Conservation (phyloP, 108 stramenopile genomes). For the Aurantiochytrium sp. region DNA sequence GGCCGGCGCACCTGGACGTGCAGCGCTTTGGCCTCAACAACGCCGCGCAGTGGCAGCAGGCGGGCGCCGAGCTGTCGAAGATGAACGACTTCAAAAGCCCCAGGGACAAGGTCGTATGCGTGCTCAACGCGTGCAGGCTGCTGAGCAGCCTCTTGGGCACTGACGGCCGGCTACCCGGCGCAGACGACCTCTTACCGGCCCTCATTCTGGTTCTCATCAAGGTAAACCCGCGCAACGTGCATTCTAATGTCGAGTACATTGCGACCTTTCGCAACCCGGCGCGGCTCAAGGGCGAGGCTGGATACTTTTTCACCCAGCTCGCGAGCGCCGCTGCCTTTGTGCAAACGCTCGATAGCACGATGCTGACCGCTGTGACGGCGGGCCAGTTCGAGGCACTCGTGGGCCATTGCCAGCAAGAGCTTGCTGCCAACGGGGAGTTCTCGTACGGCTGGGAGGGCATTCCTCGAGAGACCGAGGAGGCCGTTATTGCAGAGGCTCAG, state of each 20-base stretch:
- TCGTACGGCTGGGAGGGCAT: not conserved
- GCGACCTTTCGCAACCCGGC: constrained; percentile 49
- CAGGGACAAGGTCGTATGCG: constrained; percentile 35
- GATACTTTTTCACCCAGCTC: constrained; percentile 58
- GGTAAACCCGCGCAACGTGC: constrained; percentile 43
- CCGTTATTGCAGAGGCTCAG: not conserved
- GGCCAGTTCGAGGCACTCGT: not conserved
- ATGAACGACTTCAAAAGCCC: constrained; percentile 35
- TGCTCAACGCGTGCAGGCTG: constrained; percentile 15
- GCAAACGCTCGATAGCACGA: constrained; percentile 31
- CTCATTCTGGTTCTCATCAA: constrained; percentile 54
- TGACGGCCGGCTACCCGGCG: not conserved
- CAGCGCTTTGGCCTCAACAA: not conserved
- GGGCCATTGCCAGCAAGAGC: not conserved
- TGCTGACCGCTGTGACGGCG: not conserved
- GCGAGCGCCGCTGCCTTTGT: constrained; percentile 52
- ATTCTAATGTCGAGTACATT: constrained; percentile 53
- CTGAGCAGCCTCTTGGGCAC: constrained; percentile 13
- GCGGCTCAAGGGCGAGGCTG: constrained; percentile 51
- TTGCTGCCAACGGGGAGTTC: not conserved
- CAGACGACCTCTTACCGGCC: constrained; percentile 59
- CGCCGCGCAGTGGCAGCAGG: not conserved
- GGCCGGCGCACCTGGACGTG: constrained; percentile 20
- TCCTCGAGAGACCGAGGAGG: not conserved
- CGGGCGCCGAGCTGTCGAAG: constrained; percentile 29